These are phyloP conservation scores for Cladophialophora immunda DNA, from an alignment of 2,329 filamentous ascomycete genomes.

Conservation along the genomic window DNA sequence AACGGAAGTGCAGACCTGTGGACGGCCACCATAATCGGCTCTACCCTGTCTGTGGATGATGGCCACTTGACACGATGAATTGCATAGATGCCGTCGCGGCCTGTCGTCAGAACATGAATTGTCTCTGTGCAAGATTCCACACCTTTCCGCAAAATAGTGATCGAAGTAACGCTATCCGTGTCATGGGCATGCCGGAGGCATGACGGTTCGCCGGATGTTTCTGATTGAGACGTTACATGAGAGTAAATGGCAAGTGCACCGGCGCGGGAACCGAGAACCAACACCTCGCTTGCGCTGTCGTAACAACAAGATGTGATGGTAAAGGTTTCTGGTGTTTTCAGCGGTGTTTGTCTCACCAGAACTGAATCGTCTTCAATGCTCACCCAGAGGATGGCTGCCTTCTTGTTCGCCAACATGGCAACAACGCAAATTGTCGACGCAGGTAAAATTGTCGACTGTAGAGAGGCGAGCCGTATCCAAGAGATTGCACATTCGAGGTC, in stretches of 20 bases:
- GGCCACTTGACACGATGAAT: constrained; percentile 60
- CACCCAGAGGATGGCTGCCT: constrained; percentile 29
- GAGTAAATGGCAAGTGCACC: constrained; percentile 63
- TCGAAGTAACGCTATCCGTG: constrained; percentile 73
- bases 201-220: constrained; percentile 33
- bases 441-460: neutral
- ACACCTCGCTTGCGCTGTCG: constrained; percentile 41
- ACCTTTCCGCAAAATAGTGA: constrained; percentile 58
- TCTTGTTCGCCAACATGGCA: constrained; percentile 23
- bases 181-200: constrained; percentile 52
- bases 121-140: constrained; percentile 32
- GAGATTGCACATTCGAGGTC: constrained; percentile 17
- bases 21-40: constrained; percentile 53
- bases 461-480: constrained; percentile 29
- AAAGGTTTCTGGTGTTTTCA: constrained; percentile 55
- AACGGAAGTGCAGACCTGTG: constrained; percentile 76
- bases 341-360: constrained; percentile 23
- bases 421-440: constrained; percentile 22
- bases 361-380: constrained; percentile 6
- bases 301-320: constrained; percentile 59
- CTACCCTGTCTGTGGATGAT: neutral
- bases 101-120: constrained; percentile 72
- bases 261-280: constrained; percentile 65
- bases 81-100: constrained; percentile 78
- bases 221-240: constrained; percentile 35